Percentiles rank a stretch among this genome's conserved stretches.
Evolutionary conservation across 2,329 filamentous ascomycete genomes (phyloP).

Genomic region (Chalara sp.): DNA sequence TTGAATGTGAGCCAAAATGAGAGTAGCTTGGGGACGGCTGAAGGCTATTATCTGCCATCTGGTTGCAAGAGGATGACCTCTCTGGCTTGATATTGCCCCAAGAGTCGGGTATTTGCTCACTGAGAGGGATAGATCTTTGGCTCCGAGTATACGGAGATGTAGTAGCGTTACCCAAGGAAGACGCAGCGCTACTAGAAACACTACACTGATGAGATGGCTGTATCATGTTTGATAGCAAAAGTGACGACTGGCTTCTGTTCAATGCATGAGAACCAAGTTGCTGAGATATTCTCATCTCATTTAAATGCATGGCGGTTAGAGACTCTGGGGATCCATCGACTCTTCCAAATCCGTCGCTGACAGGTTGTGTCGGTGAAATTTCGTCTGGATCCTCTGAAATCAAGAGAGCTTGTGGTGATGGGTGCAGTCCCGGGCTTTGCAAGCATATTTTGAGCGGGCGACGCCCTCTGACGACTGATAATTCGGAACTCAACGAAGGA

Average conservation of each 20-base stretch:
- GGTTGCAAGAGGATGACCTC: conserved; percentile 18
- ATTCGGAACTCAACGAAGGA: conserved; percentile 3
- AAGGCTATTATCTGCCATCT: conserved; percentile 14
- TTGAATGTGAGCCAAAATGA: conserved; percentile 12
- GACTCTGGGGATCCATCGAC: conserved; percentile 19
- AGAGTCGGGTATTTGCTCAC: conserved; percentile 16
- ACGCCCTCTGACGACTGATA: background rate
- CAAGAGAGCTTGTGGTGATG: conserved; percentile 10
- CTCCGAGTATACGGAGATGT: no score
- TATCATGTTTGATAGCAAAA: conserved; percentile 17
- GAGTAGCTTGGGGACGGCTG: conserved; percentile 18
- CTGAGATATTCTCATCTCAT: conserved; percentile 25
- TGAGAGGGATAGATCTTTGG: conserved; percentile 11
- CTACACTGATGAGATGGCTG: conserved; percentile 11
- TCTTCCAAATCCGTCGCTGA: conserved; percentile 19
- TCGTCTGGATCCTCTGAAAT: conserved; percentile 7
- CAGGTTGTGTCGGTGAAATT: conserved; percentile 1
- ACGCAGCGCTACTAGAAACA: conserved; percentile 10
- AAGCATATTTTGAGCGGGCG: conserved; percentile 15
- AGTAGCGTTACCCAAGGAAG: no score
- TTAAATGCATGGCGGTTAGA: conserved; percentile 14
- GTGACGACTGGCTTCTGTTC: conserved; percentile 17
- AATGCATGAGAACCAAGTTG: conserved; percentile 15
- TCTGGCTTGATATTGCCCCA: conserved; percentile 15
- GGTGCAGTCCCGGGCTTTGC: conserved; percentile 16